Percentiles rank a stretch among this genome's conserved stretches.
These are phyloP conservation scores for Cutaneotrichosporon cavernicola DNA, from an alignment of 1,284 basidiomycete species.

Conservation along the genomic window DNA sequence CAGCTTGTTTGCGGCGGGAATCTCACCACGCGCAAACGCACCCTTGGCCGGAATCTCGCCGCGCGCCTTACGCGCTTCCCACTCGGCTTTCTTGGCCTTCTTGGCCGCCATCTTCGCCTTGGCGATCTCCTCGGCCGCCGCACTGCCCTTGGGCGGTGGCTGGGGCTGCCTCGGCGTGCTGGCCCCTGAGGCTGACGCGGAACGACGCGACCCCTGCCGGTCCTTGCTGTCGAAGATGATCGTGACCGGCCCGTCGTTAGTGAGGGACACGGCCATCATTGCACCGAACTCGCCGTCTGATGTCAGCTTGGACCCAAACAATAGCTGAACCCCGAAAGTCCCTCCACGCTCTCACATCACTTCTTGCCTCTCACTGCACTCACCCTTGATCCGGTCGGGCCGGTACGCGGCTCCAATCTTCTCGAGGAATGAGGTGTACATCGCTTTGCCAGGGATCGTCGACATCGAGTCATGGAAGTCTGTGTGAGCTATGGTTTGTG, in stretches of 20 bases:
- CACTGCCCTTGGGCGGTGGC: conserved; percentile 5
- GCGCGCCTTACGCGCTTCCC: conserved; percentile 16
- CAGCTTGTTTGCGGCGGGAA: neutral
- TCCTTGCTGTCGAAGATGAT: conserved; percentile 64
- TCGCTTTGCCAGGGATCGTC: conserved; percentile 63
- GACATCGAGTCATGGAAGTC: conserved; percentile 88
- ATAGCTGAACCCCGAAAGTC: neutral
- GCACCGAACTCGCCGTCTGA: conserved; percentile 74
- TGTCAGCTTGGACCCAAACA: conserved; percentile 4
- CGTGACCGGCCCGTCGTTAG: conserved; percentile 83
- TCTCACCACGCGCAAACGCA: neutral
- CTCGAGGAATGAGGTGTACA: conserved; percentile 72
- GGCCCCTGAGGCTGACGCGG: conserved; percentile 11
- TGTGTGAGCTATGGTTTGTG: conserved; percentile 34
- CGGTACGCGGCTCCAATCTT: conserved; percentile 65
- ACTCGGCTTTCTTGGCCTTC: conserved; percentile 23
- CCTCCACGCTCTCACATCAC: neutral
- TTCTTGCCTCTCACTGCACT: neutral
- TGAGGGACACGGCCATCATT: conserved; percentile 84
- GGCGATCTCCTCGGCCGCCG: conserved; percentile 17
- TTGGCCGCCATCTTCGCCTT: conserved; percentile 22
- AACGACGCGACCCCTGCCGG: conserved; percentile 11
- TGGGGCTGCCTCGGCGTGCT: conserved; percentile 15
- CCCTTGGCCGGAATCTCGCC: conserved; percentile 12
- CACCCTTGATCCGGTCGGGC: conserved; percentile 75